These are phyloP conservation scores for Fraxinus ornus DNA, from an alignment of 305 asterid species.

Conservation along the genomic window DNA sequence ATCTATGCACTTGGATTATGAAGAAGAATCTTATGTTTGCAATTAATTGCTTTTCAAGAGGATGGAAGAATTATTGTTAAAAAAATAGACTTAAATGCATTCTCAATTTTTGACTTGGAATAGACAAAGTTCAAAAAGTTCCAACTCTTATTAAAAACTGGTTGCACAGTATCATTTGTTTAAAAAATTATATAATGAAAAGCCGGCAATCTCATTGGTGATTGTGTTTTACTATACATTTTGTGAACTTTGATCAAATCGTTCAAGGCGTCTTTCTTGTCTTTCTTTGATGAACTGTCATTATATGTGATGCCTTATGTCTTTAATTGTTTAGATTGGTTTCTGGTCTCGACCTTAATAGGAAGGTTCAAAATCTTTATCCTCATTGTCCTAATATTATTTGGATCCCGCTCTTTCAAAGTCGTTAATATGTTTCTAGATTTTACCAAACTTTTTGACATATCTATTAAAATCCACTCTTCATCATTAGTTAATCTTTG, in stretches of 20 bases:
- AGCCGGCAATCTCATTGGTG: neutral
- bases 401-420: no score
- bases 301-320: no score
- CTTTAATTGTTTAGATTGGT: no score
- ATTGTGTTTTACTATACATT: neutral
- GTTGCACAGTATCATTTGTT: neutral
- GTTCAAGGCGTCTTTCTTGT: no score
- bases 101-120: slow-evolving; percentile 11
- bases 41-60: neutral
- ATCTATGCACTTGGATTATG: neutral
- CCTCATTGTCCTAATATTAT: no score
- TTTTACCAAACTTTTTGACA: no score
- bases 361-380: no score
- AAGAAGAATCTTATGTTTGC: neutral
- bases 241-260: neutral
- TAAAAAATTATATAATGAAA: neutral
- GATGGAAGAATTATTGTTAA: neutral
- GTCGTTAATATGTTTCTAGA: no score
- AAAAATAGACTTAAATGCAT: neutral
- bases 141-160: neutral
- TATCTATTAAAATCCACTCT: no score
- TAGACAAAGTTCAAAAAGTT: neutral
- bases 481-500: no score
- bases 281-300: no score
- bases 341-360: no score